Conservation (phyloP, 2,329 filamentous ascomycete species). For the Phaeophleospora eucalypticola region DNA sequence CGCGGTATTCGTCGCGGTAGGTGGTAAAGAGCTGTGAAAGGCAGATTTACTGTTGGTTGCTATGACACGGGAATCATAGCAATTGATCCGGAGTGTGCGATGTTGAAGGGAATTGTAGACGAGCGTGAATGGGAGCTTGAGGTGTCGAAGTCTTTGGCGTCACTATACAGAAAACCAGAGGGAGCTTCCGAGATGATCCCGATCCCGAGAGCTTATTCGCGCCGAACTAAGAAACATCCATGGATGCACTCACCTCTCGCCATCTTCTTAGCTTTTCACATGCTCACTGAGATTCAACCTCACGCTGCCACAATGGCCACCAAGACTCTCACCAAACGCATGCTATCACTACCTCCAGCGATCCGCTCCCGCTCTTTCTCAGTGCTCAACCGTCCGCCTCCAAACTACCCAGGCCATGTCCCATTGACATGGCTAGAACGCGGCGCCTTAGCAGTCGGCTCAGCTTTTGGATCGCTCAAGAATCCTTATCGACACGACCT, state of each 20-base stretch:
- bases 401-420: slow-evolving; percentile 89
- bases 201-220: neutral
- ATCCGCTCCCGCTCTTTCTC: slow-evolving; percentile 60
- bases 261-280: neutral
- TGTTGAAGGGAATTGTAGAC: no score
- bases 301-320: slow-evolving; percentile 1
- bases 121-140: neutral
- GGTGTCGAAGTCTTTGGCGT: neutral
- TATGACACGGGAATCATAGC: slow-evolving; percentile 19
- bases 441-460: slow-evolving; percentile 62
- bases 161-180: neutral
- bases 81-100: neutral
- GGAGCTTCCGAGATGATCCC: neutral
- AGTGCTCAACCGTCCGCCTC: slow-evolving; percentile 74
- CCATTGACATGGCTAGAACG: slow-evolving; percentile 78
- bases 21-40: slow-evolving; percentile 41
- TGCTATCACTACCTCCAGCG: slow-evolving; percentile 30
- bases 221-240: neutral
- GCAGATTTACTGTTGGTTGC: slow-evolving; percentile 38
- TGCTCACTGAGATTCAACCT: neutral
- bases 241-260: slow-evolving; percentile 3
- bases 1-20: slow-evolving; percentile 45
- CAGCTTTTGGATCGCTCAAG: slow-evolving; percentile 57
- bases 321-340: neutral
- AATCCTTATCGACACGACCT: slow-evolving; percentile 85